Evolutionary conservation across 768 basidiomycete genomes (phyloP), one percentile per base, ranked within the genome.

Genomic region (Dacryopinax primogenitus): DNA sequence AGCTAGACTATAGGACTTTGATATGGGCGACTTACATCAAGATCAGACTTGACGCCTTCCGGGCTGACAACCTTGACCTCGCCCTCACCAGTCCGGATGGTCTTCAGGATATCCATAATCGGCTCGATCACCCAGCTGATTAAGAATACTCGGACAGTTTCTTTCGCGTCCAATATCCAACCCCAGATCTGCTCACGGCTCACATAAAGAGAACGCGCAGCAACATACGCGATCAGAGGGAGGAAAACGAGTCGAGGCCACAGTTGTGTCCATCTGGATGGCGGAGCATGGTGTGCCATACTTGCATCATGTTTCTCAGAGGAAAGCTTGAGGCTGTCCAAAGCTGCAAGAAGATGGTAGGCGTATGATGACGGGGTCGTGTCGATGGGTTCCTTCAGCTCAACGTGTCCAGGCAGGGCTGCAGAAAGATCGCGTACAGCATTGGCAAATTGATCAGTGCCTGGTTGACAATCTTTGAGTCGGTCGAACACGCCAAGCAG

Each of bases 81-180:
- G 18, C 82, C 83, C 39, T 88, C 85, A 6, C 91, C 90, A 2
- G 86, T 81, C 62, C 91, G 80, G 23, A 99, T 83, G 0, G 95
- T 97, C 68, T 84, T 84, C 3, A 90, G 73, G 12, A 98, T 86
- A 7, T 85, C 90, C 61, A 80, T 80, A n/a, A 95, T 71, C 1
- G 95, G 95, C 64, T 92, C 89, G 61, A 95, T 74, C 12, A 97
- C 78, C 88, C 92, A 97, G 61, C 85, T 87, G 21, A 80, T 77
- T 67, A 92, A 76, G 72, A 98, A 94, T 0, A 86, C 86, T 26
- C 77, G 77, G 6, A 83, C 70, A 0, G 92, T 93, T 70, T 87
- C 84, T 35, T 78, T 72, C 0, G 84, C 80, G 67, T 90, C 86
- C n/a, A 67, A 66, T 2, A 80, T 79, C 62, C 88, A 76, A 44